A percentile compares a stretch with the other conserved stretches of the same genome.
Evolutionary conservation across 2,329 filamentous ascomycete species (phyloP).

Genomic region (Didymella sp.): DNA sequence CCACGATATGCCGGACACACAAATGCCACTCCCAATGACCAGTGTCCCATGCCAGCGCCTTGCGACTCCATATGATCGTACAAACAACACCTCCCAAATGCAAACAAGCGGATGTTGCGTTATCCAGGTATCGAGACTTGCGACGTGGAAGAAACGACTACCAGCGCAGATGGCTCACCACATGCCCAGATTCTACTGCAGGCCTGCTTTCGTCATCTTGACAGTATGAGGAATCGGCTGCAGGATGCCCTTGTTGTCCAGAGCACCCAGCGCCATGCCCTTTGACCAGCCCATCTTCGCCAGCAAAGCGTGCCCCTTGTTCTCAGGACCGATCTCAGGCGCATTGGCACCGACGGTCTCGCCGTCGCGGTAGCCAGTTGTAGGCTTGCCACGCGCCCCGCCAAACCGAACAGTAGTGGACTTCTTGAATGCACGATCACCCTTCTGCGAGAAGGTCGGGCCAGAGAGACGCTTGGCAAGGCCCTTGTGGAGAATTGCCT

Average conservation of each 20-base stretch:
- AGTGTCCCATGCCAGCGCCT: conserved; percentile 1
- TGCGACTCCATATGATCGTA: conserved; percentile 9
- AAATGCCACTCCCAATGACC: neutral
- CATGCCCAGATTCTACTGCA: conserved; percentile 50
- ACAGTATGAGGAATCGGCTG: conserved; percentile 86
- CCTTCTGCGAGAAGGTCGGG: conserved; percentile 18
- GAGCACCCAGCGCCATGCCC: conserved; percentile 81
- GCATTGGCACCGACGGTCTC: conserved; percentile 87
- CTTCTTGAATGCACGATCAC: conserved; percentile 21
- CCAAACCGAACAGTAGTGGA: conserved; percentile 21
- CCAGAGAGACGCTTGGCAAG: conserved; percentile 50
- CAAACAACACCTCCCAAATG: conserved; percentile 11
- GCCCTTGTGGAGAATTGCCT: conserved; percentile 58
- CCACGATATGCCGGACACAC: neutral
- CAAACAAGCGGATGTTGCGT: neutral
- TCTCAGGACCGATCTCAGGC: conserved; percentile 81
- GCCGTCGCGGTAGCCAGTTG: conserved; percentile 72
- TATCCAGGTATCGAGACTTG: neutral
- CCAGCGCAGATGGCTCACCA: neutral
- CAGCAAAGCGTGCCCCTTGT: conserved; percentile 84
- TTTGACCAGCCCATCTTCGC: conserved; percentile 97
- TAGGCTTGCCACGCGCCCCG: conserved; percentile 25
- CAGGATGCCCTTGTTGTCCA: conserved; percentile 86
- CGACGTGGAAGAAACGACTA: neutral
- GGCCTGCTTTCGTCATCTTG: conserved; percentile 82